Evolutionary conservation across 495 filamentous ascomycete genomes (phyloP), one percentile per base, ranked within the genome.

Genomic region (Terfezia claveryi): DNA sequence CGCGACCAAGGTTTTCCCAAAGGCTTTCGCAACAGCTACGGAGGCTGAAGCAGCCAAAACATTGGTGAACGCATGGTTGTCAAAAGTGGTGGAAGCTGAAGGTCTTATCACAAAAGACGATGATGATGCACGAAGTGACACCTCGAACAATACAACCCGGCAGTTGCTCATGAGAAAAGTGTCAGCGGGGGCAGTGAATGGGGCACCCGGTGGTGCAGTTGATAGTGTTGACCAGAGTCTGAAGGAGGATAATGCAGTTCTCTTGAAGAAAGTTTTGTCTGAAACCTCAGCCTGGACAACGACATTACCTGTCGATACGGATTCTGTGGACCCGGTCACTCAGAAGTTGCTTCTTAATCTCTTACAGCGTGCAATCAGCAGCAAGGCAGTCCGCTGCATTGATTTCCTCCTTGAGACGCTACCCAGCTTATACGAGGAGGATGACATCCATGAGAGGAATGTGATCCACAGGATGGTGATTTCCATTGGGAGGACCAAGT

Each of bases 371-470:
- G 75, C 82, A 1, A 88, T 95, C 53, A 79, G 82, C 6, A 79
- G 77, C 57, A 77, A 77, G 52, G 74, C 86, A 2, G 79, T 73
- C 57, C 61, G 67, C 14, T 88, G 78, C 59, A 80, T 94, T 56
- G 68, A 73, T n/a, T 71, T 72, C 44, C 74, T 95, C 1, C 67
- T 98, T 8, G 70, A 70, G 6, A 70, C 77, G 16, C 75, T 88
- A 37, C 74, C 76, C 7, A 76, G 75, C 3, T 72, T 96, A 2
- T 79, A 92, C 51, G 87, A 94, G 61, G 78, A 84, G 2, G 82
- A 89, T 61, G 91, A 95, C 67, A 83, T 96, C 59, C 93, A 95
- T 67, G 80, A 81, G 60, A 83, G 89, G 10, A 98, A 94, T 62
- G 88, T 86, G 61, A 77, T 98, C 23, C 91, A 98, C 64, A 79